Base-by-base conservation (phyloP, 1,284 basidiomycete genomes). In the Marasmius sp. region DNA sequence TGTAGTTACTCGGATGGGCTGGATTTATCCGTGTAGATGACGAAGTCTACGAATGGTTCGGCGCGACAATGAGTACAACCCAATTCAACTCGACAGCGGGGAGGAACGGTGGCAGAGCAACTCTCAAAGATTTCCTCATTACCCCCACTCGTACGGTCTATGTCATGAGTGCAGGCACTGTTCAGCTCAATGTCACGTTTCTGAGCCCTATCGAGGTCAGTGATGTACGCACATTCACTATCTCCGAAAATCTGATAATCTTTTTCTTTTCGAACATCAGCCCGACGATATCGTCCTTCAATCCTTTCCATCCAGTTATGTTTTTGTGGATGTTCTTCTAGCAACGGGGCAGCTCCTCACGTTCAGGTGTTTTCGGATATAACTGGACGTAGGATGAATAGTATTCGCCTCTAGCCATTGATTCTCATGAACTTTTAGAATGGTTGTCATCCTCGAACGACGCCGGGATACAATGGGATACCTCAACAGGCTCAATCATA, bases 181-280 rank as follows among this genome's bases (percentile, higher is more conserved):
- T 63, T 49, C n/a, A 18, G 37, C 54, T 63, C 10, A 63, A 63
- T 36, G 16, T 63, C 27, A 60, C 62, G 3, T 63, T 60, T 55
- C 36, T 63, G 20, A 63, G 50, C 45, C 62, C 62, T n/a, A 63
- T 63, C 33, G 62, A 63, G 41, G 62, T 63, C 27, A 27, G 27
- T 2, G 5, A 27, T 27, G 39, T 12, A 54, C 14, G 8, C 16
- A 8, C 6, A 22, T 58, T 4, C 6, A n/a, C 14, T 38, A 36
- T 36, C 11, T 11, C 1, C 18, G 41, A 43, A 16, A 38, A 18
- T 20, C 5, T 37, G 43, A 47, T 10, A 37, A 37, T 41, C 2
- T 27, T 5, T 2, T 41, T 18, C 2, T 2, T 2, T 2, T 34
- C 8, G 36, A 20, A 10, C n/a, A 12, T 33, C 34, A 58, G 62